Conservation (phyloP, 768 basidiomycete genomes). For the Grammothele lineata region DNA sequence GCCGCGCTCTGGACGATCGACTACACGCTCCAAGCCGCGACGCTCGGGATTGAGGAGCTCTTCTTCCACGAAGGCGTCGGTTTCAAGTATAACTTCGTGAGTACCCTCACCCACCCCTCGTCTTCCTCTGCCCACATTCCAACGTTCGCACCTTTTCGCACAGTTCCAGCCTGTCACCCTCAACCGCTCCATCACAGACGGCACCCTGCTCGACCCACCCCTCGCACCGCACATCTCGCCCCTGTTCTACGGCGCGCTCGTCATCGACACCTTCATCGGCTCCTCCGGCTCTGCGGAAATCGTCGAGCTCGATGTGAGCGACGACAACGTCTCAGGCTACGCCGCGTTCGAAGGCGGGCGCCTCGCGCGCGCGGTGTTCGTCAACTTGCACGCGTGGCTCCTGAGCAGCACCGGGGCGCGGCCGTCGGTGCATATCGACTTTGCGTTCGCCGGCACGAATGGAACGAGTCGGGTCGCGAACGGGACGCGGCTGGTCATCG, state of each 20-base stretch:
- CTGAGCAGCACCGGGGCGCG: conserved; percentile 30
- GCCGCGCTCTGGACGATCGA: conserved; percentile 69
- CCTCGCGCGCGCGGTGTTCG: conserved; percentile 49
- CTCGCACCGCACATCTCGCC: conserved; percentile 60
- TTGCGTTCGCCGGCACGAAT: not conserved
- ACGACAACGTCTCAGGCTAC: conserved; percentile 52
- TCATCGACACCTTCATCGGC: conserved; percentile 56
- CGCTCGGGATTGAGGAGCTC: conserved; percentile 47
- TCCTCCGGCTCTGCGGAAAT: conserved; percentile 34
- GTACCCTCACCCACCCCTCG: conserved; percentile 20
- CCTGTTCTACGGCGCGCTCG: conserved; percentile 60
- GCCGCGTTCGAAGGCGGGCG: conserved; percentile 48
- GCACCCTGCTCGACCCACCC: conserved; percentile 41
- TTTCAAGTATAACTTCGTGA: conserved; percentile 65
- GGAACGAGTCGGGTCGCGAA: not conserved
- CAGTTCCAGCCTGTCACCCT: conserved; percentile 64
- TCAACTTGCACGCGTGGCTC: conserved; percentile 52
- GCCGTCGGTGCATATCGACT: not conserved
- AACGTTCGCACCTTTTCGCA: conserved; percentile 62
- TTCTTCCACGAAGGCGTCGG: conserved; percentile 69
- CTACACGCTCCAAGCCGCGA: conserved; percentile 56
- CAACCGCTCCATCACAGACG: conserved; percentile 43
- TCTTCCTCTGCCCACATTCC: conserved; percentile 38
- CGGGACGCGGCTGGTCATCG: conserved; percentile 20
- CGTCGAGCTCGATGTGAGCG: conserved; percentile 45